Conservation (phyloP, 257 asterid genomes). For the Cordia subcordata region DNA sequence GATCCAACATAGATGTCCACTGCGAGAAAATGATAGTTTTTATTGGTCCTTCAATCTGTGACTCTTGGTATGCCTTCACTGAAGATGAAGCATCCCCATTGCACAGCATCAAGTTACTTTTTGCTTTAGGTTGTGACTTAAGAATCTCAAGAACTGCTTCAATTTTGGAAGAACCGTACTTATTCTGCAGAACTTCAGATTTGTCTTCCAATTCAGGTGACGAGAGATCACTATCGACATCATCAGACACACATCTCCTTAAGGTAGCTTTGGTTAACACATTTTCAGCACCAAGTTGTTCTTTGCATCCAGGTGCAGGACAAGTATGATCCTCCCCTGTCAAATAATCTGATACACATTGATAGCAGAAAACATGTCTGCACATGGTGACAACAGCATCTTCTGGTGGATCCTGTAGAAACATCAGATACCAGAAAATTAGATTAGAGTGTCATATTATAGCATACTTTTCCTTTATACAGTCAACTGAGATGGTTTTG, state of each 20-base stretch:
- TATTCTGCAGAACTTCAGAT: slow-evolving; percentile 39
- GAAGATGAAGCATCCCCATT: slow-evolving; percentile 41
- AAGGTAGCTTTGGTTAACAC: slow-evolving; percentile 64
- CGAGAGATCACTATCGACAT: slow-evolving; percentile 36
- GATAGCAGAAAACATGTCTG: slow-evolving; percentile 92
- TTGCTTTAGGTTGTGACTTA: slow-evolving; percentile 40
- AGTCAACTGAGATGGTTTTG: no score
- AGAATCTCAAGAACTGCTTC: slow-evolving; percentile 66
- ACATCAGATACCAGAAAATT: no score
- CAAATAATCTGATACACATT: slow-evolving; percentile 76
- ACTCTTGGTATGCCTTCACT: no score
- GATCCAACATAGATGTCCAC: slow-evolving; percentile 96
- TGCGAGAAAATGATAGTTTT: slow-evolving; percentile 97
- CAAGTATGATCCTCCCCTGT: slow-evolving; percentile 87
- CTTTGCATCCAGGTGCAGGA: slow-evolving; percentile 80
- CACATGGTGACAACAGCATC: slow-evolving; percentile 93
- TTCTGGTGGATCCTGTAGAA: slow-evolving; percentile 92
- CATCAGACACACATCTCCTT: slow-evolving; percentile 51
- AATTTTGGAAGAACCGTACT: slow-evolving; percentile 74
- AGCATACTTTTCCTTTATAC: not conserved
- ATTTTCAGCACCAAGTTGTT: slow-evolving; percentile 81
- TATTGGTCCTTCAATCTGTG: slow-evolving; percentile 40
- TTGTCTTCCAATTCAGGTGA: slow-evolving; percentile 32
- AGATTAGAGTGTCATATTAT: not conserved
- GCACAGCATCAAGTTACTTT: no score